phyloP scores from a whole-genome alignment of 2,329 filamentous ascomycete genomes.

The Ophiostoma novo-ulmi region DNA sequence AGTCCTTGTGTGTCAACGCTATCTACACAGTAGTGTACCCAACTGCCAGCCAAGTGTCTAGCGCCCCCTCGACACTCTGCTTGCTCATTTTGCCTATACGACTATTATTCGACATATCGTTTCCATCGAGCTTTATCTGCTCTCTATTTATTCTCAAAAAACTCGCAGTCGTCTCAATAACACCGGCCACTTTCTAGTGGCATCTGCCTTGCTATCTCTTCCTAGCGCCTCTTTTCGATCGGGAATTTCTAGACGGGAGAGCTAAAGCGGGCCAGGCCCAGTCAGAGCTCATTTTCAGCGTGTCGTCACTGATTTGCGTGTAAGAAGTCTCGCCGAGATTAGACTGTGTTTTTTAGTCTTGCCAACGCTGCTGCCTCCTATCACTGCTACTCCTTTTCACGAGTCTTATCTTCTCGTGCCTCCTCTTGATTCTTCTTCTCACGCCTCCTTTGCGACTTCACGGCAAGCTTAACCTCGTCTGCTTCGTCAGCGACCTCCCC shows the following conservation, averaged over 20 bases:
- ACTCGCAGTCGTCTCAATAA: background rate
- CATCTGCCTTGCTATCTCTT: background rate
- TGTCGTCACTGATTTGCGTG: conserved; percentile 13
- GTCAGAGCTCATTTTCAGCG: background rate
- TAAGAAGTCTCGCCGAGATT: conserved; percentile 1
- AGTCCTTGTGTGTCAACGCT: background rate
- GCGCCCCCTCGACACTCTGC: too few relatives aligned
- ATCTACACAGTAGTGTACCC: background rate
- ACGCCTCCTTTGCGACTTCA: too few relatives aligned
- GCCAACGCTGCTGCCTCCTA: too few relatives aligned
- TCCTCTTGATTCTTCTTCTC: too few relatives aligned
- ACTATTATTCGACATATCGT: background rate
- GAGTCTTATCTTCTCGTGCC: too few relatives aligned
- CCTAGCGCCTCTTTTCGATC: background rate
- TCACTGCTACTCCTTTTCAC: too few relatives aligned
- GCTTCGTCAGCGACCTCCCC: too few relatives aligned
- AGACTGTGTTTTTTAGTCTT: background rate
- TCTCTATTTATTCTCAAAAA: background rate
- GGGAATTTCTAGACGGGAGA: conserved; percentile 5
- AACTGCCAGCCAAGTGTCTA: too few relatives aligned
- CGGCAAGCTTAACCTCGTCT: too few relatives aligned
- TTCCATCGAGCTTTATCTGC: background rate
- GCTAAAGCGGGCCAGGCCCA: conserved; percentile 7
- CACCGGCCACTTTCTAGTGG: background rate
- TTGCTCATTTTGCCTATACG: too few relatives aligned